Percentiles rank a stretch among this genome's conserved stretches.
Evolutionary conservation across 2,329 filamentous ascomycete species (phyloP).

Genomic region (Diaporthe humulicola): DNA sequence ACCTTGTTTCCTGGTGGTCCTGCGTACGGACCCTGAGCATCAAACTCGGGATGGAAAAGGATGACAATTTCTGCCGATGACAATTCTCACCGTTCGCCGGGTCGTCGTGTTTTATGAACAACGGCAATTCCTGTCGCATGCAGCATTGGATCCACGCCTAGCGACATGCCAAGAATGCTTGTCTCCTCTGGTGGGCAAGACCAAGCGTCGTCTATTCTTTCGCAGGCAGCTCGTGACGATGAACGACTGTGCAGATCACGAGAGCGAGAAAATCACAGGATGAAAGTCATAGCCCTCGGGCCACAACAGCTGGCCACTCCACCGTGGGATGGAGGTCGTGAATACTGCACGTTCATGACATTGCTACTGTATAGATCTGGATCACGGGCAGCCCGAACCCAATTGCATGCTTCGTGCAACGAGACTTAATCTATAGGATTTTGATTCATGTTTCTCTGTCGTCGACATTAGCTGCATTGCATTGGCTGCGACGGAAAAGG

Average conservation of each 20-base stretch:
- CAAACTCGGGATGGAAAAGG: constrained; percentile 27
- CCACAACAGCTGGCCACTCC: background rate
- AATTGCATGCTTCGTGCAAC: background rate
- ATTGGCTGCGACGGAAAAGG: background rate
- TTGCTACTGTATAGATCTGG: no score
- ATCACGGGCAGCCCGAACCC: background rate
- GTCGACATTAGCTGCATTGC: background rate
- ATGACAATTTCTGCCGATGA: constrained; percentile 31
- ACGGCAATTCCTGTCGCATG: constrained; percentile 22
- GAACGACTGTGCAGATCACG: constrained; percentile 20
- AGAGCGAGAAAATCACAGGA: constrained; percentile 13
- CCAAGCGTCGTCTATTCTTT: constrained; percentile 17
- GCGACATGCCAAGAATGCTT: constrained; percentile 1
- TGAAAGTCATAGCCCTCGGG: background rate
- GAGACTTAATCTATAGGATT: background rate
- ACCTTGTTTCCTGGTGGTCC: constrained; percentile 16
- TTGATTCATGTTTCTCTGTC: constrained; percentile 7
- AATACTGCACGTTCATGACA: background rate
- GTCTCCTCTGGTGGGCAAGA: background rate
- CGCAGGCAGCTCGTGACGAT: constrained; percentile 18
- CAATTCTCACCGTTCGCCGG: constrained; percentile 1
- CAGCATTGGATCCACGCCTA: background rate
- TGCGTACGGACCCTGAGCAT: constrained; percentile 25
- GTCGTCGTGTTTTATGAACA: background rate
- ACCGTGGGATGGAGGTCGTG: background rate